Evolutionary conservation across 768 basidiomycete genomes (phyloP), one percentile per base, ranked within the genome.

Genomic region (Trichaptum fuscoviolaceum): DNA sequence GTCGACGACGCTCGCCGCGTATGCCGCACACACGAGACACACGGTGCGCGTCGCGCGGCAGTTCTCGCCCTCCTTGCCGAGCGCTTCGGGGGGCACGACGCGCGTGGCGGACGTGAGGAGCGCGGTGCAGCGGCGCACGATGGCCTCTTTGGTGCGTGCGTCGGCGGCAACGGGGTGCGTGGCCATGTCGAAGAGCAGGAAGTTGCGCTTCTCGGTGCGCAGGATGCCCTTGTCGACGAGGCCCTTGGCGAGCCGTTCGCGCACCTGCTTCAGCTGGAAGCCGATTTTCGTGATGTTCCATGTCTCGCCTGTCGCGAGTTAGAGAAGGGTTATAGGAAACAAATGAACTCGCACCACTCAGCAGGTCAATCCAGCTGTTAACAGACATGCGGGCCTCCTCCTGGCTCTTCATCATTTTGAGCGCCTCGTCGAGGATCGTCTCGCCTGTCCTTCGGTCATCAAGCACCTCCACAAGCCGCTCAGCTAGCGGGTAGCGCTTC

Each of bases 251-350:
- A 99, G 89, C 20, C 96, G 92, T 79, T 99, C 96, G 60, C 96
- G 90, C 57, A 99, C 96, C 79, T 98, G 96, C 77, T 98, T 98
- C 61, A 99, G 88, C 77, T 99, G 96, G 79, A 94, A 99, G 25
- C 96, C 96, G 65, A 99, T 99, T 80, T 99, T 99, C 90, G 98
- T 95, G 8, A 99, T 95, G 77, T 99, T 99, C 96, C 96, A 99
- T 62, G 96, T 99, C 80, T 99, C 96, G 65, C 96, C 96, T 98
- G 73, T 7, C 20, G 27, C 59, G 23, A 59, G 62, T 42, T 30
- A 52, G n/a, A n/a, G n/a, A n/a, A n/a, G 62, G 25, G 12, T 60
- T 26, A 23, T 59, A 36, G 25, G 10, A 17, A 20, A 63, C 58
- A 10, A 34, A 24, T 6, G 52, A 57, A 36, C 6, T 85, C 91